These are phyloP conservation scores for Ceratocystis colombiana DNA, from an alignment of 2,329 filamentous ascomycete genomes.

Conservation along the genomic window DNA sequence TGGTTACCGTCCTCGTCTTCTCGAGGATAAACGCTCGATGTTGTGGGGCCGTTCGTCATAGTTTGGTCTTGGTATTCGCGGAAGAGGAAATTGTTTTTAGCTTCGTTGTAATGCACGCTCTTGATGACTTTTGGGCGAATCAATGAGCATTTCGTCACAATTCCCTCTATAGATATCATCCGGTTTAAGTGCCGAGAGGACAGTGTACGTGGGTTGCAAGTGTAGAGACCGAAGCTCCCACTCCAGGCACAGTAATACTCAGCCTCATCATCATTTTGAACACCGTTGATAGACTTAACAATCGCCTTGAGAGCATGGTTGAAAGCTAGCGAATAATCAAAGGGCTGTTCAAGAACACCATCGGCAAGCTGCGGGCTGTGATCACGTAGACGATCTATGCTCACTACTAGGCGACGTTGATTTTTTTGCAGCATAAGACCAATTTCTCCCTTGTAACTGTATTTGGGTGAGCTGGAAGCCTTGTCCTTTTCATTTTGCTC, in stretches of 20 bases:
- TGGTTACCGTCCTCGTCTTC: conserved; percentile 90
- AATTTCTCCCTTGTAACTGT: conserved; percentile 84
- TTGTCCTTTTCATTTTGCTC: neutral
- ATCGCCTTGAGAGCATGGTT: conserved; percentile 83
- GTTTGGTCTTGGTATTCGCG: conserved; percentile 93
- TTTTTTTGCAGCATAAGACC: conserved; percentile 63
- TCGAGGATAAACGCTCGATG: conserved; percentile 84
- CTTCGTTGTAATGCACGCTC: conserved; percentile 93
- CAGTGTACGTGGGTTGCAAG: conserved; percentile 88
- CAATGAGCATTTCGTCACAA: conserved; percentile 90
- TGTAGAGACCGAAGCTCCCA: conserved; percentile 87
- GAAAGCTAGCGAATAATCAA: conserved; percentile 81
- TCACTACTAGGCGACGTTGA: conserved; percentile 56
- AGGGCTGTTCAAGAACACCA: conserved; percentile 70
- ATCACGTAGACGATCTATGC: conserved; percentile 81
- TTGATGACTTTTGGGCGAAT: conserved; percentile 96
- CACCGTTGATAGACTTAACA: conserved; percentile 66
- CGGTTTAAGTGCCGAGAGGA: conserved; percentile 83
- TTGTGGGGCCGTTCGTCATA: conserved; percentile 85
- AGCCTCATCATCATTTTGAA: conserved; percentile 66
- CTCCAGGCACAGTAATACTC: conserved; percentile 96
- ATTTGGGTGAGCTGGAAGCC: conserved; percentile 12
- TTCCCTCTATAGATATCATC: conserved; percentile 95
- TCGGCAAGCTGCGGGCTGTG: conserved; percentile 75
- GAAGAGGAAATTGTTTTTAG: conserved; percentile 73